These are phyloP conservation scores for Russula compacta DNA, from an alignment of 768 basidiomycete genomes.

Conservation along the genomic window DNA sequence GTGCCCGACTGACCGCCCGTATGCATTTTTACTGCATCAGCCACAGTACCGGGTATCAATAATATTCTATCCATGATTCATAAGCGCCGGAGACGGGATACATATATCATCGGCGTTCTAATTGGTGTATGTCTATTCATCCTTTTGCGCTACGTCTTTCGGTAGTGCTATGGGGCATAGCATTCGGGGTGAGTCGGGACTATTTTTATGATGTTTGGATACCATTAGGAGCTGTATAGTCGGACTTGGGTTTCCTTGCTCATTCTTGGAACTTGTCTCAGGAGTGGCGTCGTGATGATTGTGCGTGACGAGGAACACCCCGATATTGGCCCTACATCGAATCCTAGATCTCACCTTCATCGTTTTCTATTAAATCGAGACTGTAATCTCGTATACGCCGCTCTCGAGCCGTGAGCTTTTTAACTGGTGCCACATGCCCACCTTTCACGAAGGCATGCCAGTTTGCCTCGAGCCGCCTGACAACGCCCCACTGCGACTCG, in stretches of 20 bases:
- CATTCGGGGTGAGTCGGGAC: not conserved
- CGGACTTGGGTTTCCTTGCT: not conserved
- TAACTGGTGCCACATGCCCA: slow-evolving; percentile 28
- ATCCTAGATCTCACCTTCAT: not conserved
- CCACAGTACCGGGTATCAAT: slow-evolving; percentile 90
- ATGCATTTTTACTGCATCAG: slow-evolving; percentile 30
- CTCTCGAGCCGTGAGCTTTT: slow-evolving; percentile 5
- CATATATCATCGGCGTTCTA: slow-evolving; percentile 80
- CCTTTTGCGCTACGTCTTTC: slow-evolving; percentile 41
- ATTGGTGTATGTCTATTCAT: slow-evolving; percentile 75
- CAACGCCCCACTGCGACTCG: slow-evolving; percentile 48
- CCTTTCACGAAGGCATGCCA: slow-evolving; percentile 55
- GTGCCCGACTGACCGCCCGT: not conserved
- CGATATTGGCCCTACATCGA: not conserved
- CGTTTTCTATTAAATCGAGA: slow-evolving; percentile 8
- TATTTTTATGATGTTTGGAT: slow-evolving; percentile 6
- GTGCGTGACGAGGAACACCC: not conserved
- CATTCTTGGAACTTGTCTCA: not conserved
- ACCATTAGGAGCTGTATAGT: slow-evolving; percentile 7
- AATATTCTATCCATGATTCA: slow-evolving; percentile 88
- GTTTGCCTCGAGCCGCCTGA: slow-evolving; percentile 59
- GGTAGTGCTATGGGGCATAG: slow-evolving; percentile 4
- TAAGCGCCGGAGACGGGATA: slow-evolving; percentile 79
- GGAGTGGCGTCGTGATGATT: not conserved
- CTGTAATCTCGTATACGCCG: slow-evolving; percentile 16